These are phyloP conservation scores for Chrysosporium keratinophilum DNA, from an alignment of 2,329 filamentous ascomycete species.

Conservation along the genomic window DNA sequence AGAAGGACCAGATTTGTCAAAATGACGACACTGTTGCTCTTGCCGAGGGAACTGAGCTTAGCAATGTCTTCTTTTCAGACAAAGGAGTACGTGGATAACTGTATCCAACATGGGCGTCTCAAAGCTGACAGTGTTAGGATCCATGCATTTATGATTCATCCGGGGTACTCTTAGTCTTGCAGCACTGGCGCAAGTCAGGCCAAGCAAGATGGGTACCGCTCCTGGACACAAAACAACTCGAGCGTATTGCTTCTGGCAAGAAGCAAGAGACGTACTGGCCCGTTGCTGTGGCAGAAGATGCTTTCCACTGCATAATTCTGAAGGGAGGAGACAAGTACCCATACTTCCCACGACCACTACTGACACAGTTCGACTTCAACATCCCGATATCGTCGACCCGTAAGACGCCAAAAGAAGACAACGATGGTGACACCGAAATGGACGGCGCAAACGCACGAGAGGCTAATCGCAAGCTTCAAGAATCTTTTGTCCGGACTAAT, in stretches of 20 bases:
- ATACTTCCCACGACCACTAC: constrained; percentile 79
- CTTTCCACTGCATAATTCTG: constrained; percentile 97
- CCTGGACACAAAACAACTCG: constrained; percentile 74
- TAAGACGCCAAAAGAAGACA: constrained; percentile 29
- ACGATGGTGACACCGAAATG: constrained; percentile 32
- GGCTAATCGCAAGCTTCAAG: constrained; percentile 56
- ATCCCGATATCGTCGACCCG: constrained; percentile 60
- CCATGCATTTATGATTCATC: constrained; percentile 94
- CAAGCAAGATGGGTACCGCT: constrained; percentile 87
- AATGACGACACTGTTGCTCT: constrained; percentile 86
- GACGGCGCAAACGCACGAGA: constrained; percentile 40
- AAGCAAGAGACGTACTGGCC: constrained; percentile 92
- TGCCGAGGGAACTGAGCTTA: constrained; percentile 60
- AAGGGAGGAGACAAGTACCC: constrained; percentile 90
- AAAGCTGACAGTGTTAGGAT: constrained; percentile 46
- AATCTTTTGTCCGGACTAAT: constrained; percentile 65
- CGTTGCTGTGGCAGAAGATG: constrained; percentile 79
- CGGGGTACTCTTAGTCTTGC: constrained; percentile 73
- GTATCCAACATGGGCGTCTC: not conserved
- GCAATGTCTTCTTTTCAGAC: constrained; percentile 84
- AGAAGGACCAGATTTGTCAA: constrained; percentile 86
- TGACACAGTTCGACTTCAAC: constrained; percentile 87
- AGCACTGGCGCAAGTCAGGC: constrained; percentile 80
- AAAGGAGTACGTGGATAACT: constrained; percentile 50
- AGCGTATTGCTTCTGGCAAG: constrained; percentile 69